Percentiles rank a stretch among this genome's conserved stretches.
These are phyloP conservation scores for Verticillium klebahnii DNA, from an alignment of 2,329 filamentous ascomycete genomes.

Conservation along the genomic window DNA sequence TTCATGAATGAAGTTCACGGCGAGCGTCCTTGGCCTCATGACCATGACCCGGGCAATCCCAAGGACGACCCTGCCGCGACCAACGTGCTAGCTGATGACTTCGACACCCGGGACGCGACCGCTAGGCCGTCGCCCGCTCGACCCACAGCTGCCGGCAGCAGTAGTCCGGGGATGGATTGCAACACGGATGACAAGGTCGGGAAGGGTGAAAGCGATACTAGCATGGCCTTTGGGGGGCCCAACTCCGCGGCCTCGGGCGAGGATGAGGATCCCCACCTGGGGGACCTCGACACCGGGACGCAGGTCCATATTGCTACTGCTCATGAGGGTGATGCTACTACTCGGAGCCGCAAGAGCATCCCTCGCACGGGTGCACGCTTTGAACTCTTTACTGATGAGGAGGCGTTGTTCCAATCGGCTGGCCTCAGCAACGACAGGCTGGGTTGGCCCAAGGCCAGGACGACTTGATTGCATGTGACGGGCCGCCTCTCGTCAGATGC, in stretches of 20 bases:
- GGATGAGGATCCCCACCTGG: not conserved
- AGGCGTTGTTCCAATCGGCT: not conserved
- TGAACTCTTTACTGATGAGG: not conserved
- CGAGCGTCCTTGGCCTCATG: not conserved
- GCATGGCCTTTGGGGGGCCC: not conserved
- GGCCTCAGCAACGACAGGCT: not conserved
- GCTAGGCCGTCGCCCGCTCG: not conserved
- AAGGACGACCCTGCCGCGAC: not conserved
- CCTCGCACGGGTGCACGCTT: not conserved
- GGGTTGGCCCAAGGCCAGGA: not conserved
- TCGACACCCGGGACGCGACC: not conserved
- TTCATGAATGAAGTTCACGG: not conserved
- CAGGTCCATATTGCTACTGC: not conserved
- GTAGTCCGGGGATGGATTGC: not conserved
- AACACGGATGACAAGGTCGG: not conserved
- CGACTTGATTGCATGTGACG: not conserved
- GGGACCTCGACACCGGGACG: not conserved
- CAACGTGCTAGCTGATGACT: not conserved
- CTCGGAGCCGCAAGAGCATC: too few relatives aligned
- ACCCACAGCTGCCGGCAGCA: not conserved
- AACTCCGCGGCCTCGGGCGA: not conserved
- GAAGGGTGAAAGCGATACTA: not conserved
- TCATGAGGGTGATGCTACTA: not conserved
- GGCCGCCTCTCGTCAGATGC: not conserved
- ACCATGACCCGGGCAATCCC: not conserved